A percentile compares a stretch with the other conserved stretches of the same genome.
phyloP scores from a whole-genome alignment of 2,329 filamentous ascomycete species.

The Clonostachys rosea region DNA sequence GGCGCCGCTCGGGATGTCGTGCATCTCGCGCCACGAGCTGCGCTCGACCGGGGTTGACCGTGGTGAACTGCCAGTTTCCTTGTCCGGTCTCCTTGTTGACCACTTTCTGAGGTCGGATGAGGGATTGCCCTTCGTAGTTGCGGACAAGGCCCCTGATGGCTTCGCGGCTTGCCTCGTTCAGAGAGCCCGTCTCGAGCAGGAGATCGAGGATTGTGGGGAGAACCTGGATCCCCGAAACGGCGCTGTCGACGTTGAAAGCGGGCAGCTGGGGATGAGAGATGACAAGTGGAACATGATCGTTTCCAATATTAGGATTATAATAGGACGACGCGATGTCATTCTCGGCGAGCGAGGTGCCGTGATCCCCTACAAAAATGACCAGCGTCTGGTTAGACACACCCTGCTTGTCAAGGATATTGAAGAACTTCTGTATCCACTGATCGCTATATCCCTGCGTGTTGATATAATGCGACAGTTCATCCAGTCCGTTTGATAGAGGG shows the following conservation, averaged over 20 bases:
- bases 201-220: conserved; percentile 39
- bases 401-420: conserved; percentile 31
- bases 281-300: conserved; percentile 35
- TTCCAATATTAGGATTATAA: conserved; percentile 35
- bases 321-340: conserved; percentile 31
- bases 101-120: conserved; percentile 31
- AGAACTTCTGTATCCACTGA: conserved; percentile 27
- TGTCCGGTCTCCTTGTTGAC: conserved; percentile 17
- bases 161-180: conserved; percentile 19
- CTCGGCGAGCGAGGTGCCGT: conserved; percentile 33
- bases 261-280: conserved; percentile 36
- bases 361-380: conserved; percentile 38
- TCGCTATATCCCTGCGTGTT: conserved; percentile 33
- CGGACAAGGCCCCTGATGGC: conserved; percentile 31
- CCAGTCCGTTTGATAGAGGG: conserved; percentile 1
- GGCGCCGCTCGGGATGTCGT: conserved; percentile 6
- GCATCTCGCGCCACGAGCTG: conserved; percentile 10
- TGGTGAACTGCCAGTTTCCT: conserved; percentile 43
- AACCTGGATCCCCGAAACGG: conserved; percentile 33
- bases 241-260: conserved; percentile 27
- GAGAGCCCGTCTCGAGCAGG: conserved; percentile 28
- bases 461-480: conserved; percentile 28
- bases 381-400: conserved; percentile 37
- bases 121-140: conserved; percentile 39
- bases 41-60: conserved; percentile 32